Evolutionary conservation across 768 basidiomycete genomes (phyloP), one percentile per base, ranked within the genome.

Genomic region (Hericium alpestre): DNA sequence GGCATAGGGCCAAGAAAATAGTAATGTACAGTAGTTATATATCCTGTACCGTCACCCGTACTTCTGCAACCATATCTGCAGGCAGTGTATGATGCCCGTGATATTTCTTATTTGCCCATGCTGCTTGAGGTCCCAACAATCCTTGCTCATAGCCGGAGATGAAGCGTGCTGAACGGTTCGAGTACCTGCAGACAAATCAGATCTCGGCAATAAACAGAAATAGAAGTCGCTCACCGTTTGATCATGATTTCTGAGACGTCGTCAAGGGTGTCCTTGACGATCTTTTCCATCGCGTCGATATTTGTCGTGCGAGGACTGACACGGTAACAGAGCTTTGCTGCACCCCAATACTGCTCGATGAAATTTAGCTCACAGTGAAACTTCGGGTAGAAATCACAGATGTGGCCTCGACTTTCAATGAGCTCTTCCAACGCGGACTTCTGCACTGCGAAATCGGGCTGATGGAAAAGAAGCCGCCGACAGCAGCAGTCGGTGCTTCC

Each of bases 301-400:
- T 43, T 18, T 15, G 41, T 16, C 15, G 41, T 43, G 41, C 41
- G 41, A 10, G 41, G 12, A 6, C 15, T 18, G 12, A 40, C 41
- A 18, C 12, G 41, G 18, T 43, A 43, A 43, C 12, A 4, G 18
- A 43, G 54, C 54, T 72, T 73, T 4, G 65, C 61, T 10, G 61
- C 59, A 1, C 71, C 72, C 70, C 72, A 67, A 56, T 61, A 67
- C 57, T 61, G 64, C 55, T 72, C 64, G 52, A 71, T 68, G 54
- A 64, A 63, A 55, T 69, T 69, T 10, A 71, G 55, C 61, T 70
- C 69, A 51, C 70, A 70, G 43, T 67, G 66, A 51, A 64, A 69
- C 56, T 69, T 69, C 3, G 61, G 63, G 9, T 65, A 51, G 51
- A 67, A 65, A 15, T 62, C 47, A 55, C 68, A 71, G 11, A 66